Evolutionary conservation across 768 basidiomycete genomes (phyloP), one percentile per base, ranked within the genome.

Genomic region (Xanthoconium stramineum): DNA sequence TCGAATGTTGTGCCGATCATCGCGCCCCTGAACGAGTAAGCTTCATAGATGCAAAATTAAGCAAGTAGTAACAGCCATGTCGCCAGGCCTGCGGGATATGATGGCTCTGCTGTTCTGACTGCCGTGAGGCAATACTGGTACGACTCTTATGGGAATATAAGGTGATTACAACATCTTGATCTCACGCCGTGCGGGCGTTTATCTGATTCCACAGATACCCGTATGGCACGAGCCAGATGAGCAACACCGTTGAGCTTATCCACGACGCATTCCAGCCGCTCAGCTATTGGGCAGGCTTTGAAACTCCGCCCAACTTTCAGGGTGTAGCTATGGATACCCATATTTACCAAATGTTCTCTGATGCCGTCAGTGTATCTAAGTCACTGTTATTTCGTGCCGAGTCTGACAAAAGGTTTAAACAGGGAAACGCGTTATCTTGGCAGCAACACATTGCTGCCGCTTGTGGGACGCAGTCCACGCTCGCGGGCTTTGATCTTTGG

Each of bases 321-420:
- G 87, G 88, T 12, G 91, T 91, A 19, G 81, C 85, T 24, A 81
- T 93, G 75, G 90, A 91, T 68, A 89, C 86, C 35, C 89, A 91
- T 65, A 82, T 86, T 50, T 91, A 91, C 64, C 87, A 89, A 64
- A 80, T 91, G 70, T 91, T 91, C 74, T 80, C 78, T 20, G 62
- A 78, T 37, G 68, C 74, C 19, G 87, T 86, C 62, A 68, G 82
- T 68, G 37, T 28, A 19, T 39, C 8, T 47, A 4, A n/a, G 20
- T 20, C n/a, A 20, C 19, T 4, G 19, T 10, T 10, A n/a, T 39
- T 36, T 36, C n/a, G 24, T 24, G 24, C 4, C 44, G 11, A 24
- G 28, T 33, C 42, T 56, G 36, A 55, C 56, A 35, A 17, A 53
- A 52, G 17, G 39, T 36, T 36, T 42, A n/a, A 83, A 47, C 24